Base-by-base conservation (phyloP, 73 alveolate species). In the Paramecium caudatum region DNA sequence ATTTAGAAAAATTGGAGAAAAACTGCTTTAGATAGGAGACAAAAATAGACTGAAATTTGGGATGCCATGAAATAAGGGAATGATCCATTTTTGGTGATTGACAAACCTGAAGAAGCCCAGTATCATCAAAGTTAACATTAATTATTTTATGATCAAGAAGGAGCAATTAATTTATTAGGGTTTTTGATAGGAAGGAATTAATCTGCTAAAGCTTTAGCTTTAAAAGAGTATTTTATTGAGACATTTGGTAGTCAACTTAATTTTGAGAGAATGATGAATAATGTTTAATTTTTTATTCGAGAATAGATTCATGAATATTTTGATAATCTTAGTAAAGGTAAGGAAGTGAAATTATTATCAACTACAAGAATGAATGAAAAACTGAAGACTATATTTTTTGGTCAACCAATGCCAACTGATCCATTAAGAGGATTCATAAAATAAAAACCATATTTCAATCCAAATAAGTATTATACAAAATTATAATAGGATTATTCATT, bases 61-160 rank as follows among this genome's bases (percentile, higher is more conserved):
- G 90, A 82, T 41, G 90, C 88, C 21, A 70, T 91, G 91, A 46
- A 74, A 88, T 91, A 32, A n/a, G 80, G 50, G 25, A 37, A 87
- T 21, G 80, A 82, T 17, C 90, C 63, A 17, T 27, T 32, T 21
- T 41, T 43, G 6, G 62, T 41, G 2, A 36, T 19, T 81, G 70
- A 83, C 16, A 23, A 82, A n/a, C 6, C 32, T 13, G 83, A 65
- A 5, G 49, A 30, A 32, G 32, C 49, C 34, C n/a, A 8, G n/a
- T 62, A 82, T 48, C 43, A 39, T 9, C 0, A n/a, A 27, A 48
- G 61, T 41, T 41, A 74, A 17, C 88, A 74, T 43, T 9, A 74
- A 19, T 74, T 74, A 5, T 74, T 74, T 21, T 74, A 74, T 43
- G 46, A 43, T 37, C 43, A 74, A 5, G 88, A 74, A 23, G 62